Base-by-base conservation (phyloP, 345 rosid genomes). In the Excoecaria agallocha region DNA sequence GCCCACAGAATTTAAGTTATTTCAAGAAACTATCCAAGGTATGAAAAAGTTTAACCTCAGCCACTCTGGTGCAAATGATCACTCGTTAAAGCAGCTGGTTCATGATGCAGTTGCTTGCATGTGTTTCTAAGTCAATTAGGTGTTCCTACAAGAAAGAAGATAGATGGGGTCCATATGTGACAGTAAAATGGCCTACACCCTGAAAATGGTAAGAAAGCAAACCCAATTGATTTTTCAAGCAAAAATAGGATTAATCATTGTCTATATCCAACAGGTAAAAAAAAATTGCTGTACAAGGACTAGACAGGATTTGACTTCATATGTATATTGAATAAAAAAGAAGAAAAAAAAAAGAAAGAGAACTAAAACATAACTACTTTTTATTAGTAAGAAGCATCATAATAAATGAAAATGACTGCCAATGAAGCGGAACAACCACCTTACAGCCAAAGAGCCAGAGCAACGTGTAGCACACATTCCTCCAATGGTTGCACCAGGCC, bases 381-480 rank as follows among this genome's bases (percentile, higher is more conserved):
- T 72, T 38, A 58, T 5, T 41, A 45, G 56, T 55, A 13, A 55
- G 49, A 56, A 39, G 55, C 56, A 72, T 50, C 3, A 80, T 5
- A 12, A 63, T 9, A 71, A 58, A 70, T 46, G 60, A 71, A 46
- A 66, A 22, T 56, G 37, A 61, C 24, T 59, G 49, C 60, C 62
- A 20, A 69, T 63, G 51, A 60, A 71, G 74, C 65, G 76, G 79
- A 77, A 79, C 39, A 77, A 75, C 55, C 82, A 94, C 98, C 97
- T 88, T 73, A 89, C 97, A 60, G 98, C 97, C 77, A 94, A 84
- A 80, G 97, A 92, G 66, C 97, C 98, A 66, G 97, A 94, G 89
- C 97, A 94, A 52, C 97, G 97, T 66, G 97, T 92, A 69, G 98
- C 94, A 82, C 97, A 92, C 98, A 92, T 94, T 63, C 98, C 98